Conservation (phyloP, 1,139 yeast genomes). For the Pichia sp. region DNA sequence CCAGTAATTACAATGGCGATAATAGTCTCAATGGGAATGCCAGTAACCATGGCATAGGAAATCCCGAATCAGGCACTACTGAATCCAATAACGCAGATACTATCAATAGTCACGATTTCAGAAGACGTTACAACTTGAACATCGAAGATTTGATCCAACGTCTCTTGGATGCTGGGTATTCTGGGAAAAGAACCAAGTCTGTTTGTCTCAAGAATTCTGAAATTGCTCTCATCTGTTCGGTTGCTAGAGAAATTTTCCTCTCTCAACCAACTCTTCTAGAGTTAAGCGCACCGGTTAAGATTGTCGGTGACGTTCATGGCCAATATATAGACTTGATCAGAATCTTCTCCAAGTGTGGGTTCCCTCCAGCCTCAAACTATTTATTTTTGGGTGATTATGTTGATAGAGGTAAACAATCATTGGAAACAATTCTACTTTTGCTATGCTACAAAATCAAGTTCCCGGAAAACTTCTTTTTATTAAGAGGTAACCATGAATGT, state of each 20-base stretch:
- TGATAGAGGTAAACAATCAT: conserved; percentile 95
- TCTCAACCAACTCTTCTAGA: conserved; percentile 95
- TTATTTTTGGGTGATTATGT: conserved; percentile 94
- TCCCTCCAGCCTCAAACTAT: conserved; percentile 97
- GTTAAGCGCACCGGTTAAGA: conserved; percentile 92
- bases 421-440: conserved; percentile 89
- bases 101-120: conserved; percentile 9
- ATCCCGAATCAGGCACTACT: background rate
- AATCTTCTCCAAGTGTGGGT: conserved; percentile 95
- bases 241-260: conserved; percentile 95
- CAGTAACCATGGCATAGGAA: background rate
- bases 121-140: conserved; percentile 46
- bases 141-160: conserved; percentile 70
- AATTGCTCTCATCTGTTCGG: conserved; percentile 85
- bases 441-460: conserved; percentile 95
- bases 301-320: conserved; percentile 93
- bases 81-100: background rate
- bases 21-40: background rate
- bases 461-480: conserved; percentile 87
- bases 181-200: conserved; percentile 85
- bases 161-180: conserved; percentile 76
- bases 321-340: conserved; percentile 94
- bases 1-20: background rate
- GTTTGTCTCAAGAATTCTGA: conserved; percentile 86
- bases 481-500: conserved; percentile 96